Percentiles rank a stretch among this genome's conserved stretches.
Conservation (phyloP, 768 basidiomycete species). For the Mycena crocata region DNA sequence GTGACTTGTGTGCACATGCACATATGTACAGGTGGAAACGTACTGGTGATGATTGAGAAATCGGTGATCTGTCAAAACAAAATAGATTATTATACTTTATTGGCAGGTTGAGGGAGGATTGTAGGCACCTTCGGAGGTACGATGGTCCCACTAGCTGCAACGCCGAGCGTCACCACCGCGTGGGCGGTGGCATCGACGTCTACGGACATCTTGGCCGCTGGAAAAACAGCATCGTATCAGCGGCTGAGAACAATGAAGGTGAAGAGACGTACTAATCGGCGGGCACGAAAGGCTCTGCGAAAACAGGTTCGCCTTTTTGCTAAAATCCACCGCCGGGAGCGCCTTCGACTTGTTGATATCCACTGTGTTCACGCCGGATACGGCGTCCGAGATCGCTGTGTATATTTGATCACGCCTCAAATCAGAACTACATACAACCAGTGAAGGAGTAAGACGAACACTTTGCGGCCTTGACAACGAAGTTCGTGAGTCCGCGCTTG, state of each 20-base stretch:
- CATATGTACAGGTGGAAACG: not conserved
- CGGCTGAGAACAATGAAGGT: too few relatives aligned
- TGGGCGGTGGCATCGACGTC: constrained; percentile 49
- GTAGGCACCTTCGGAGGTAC: constrained; percentile 53
- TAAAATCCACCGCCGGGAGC: constrained; percentile 46
- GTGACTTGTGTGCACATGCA: too few relatives aligned
- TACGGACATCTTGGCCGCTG: constrained; percentile 34
- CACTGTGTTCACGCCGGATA: constrained; percentile 39
- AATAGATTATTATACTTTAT: not conserved
- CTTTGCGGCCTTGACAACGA: constrained; percentile 2
- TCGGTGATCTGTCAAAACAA: not conserved
- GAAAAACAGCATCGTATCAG: not conserved
- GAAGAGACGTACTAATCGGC: constrained; percentile 23
- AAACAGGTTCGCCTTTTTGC: constrained; percentile 46
- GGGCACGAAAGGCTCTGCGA: constrained; percentile 38
- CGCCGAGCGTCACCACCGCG: constrained; percentile 50
- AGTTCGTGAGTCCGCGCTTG: not conserved
- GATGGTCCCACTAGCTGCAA: constrained; percentile 58
- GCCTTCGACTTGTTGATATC: constrained; percentile 45
- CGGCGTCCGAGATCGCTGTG: constrained; percentile 12
- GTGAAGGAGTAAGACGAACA: not conserved
- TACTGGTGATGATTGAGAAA: constrained; percentile 4
- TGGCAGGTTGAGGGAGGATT: not conserved
- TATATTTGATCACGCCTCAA: not conserved
- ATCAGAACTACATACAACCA: not conserved